Evolutionary conservation across 1,284 basidiomycete species (phyloP).

Genomic region (Ganoderma resinaceum): DNA sequence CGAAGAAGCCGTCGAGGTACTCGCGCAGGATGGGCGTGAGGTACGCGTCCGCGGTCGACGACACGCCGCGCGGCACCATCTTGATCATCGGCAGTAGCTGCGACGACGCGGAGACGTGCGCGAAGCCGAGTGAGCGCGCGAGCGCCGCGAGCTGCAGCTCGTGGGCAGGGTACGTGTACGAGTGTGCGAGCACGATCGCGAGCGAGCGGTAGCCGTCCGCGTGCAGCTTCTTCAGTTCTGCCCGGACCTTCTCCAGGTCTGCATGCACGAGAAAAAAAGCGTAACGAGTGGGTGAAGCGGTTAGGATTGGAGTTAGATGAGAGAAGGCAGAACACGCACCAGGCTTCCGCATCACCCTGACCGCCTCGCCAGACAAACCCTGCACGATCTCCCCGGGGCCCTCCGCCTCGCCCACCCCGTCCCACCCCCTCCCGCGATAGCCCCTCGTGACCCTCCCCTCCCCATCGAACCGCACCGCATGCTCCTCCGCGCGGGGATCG

Average conservation of each 20-base stretch:
- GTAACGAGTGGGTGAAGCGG: background rate
- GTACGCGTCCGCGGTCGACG: slow-evolving; percentile 95
- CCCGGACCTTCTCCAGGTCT: slow-evolving; percentile 61
- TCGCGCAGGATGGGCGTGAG: slow-evolving; percentile 88
- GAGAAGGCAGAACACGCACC: slow-evolving; percentile 46
- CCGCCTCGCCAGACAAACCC: slow-evolving; percentile 92
- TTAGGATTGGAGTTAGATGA: background rate
- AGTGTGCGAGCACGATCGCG: slow-evolving; percentile 89
- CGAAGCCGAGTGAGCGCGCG: slow-evolving; percentile 84
- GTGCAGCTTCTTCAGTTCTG: slow-evolving; percentile 74
- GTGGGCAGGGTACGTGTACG: slow-evolving; percentile 90
- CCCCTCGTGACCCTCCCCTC: slow-evolving; percentile 70
- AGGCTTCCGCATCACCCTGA: slow-evolving; percentile 83
- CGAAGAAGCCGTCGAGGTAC: slow-evolving; percentile 94
- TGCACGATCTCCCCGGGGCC: slow-evolving; percentile 81
- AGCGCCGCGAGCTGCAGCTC: slow-evolving; percentile 78
- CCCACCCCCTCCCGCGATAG: slow-evolving; percentile 80
- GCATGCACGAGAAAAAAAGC: background rate
- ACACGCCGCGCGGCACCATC: slow-evolving; percentile 92
- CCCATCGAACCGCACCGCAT: slow-evolving; percentile 79
- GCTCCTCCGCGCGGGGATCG: slow-evolving; percentile 81
- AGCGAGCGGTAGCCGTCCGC: slow-evolving; percentile 83
- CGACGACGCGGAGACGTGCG: slow-evolving; percentile 88
- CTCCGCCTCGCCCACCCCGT: slow-evolving; percentile 69
- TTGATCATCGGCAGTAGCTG: slow-evolving; percentile 94